Evolutionary conservation across 768 basidiomycete genomes (phyloP).

Genomic region (Asterophora parasitica): DNA sequence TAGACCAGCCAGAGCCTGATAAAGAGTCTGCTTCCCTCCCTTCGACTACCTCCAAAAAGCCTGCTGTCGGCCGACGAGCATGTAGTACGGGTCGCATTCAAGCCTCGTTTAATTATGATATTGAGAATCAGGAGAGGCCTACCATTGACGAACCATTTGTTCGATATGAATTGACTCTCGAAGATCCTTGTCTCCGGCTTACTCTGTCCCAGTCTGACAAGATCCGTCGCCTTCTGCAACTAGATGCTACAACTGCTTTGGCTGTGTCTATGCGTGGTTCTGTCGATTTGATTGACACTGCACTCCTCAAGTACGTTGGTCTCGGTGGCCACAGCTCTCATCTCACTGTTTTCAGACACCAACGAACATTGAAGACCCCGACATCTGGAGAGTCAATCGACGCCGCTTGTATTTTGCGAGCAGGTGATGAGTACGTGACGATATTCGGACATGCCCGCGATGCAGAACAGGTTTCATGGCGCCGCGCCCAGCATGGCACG

Average conservation of each 20-base stretch:
- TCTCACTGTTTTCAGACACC: conserved; percentile 15
- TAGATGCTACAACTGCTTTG: conserved; percentile 14
- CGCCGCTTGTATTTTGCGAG: conserved; percentile 35
- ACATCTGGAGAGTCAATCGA: conserved; percentile 31
- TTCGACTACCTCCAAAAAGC: background rate
- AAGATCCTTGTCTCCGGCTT: conserved; percentile 16
- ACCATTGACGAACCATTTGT: background rate
- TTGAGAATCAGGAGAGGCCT: background rate
- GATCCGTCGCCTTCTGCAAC: conserved; percentile 32
- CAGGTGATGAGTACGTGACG: conserved; percentile 20
- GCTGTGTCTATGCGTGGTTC: conserved; percentile 36
- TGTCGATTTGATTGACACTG: conserved; percentile 26
- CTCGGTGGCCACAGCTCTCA: background rate
- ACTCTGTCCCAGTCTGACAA: conserved; percentile 28
- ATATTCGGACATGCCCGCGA: conserved; percentile 38
- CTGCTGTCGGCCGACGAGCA: too few relatives aligned
- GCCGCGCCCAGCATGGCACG: conserved; percentile 13
- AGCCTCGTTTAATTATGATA: background rate
- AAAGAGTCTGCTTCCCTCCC: background rate
- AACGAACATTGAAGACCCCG: conserved; percentile 10
- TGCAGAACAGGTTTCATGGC: conserved; percentile 26
- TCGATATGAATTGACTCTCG: conserved; percentile 1
- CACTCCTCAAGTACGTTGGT: conserved; percentile 17
- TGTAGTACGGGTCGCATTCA: background rate
- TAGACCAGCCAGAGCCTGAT: background rate